Base-by-base conservation (phyloP, 768 basidiomycete species). In the Termitomyces bulborhizus region DNA sequence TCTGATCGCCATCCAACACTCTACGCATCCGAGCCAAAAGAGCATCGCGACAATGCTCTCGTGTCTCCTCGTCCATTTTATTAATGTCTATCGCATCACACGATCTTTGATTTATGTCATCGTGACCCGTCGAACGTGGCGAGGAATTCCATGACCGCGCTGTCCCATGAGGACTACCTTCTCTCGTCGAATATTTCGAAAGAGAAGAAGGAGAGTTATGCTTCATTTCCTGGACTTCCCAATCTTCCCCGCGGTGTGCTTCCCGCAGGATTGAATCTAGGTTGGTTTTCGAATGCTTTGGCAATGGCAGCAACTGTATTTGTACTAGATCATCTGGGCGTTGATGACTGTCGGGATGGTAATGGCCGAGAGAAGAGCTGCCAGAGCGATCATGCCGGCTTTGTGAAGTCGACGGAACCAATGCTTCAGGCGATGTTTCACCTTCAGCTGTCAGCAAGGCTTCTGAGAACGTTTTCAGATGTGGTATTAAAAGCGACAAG, bases 1-100 rank as follows among this genome's bases (percentile, higher is more conserved):
- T 27, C 36, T 48, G 49, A 18, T 58, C 48, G 27, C 54, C 57
- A 21, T 58, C 51, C 4, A 58, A 37, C 6, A 58, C 57, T 26
- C 34, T 55, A 29, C 51, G 54, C 57, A 58, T 58, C 27, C 34
- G 44, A 39, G 52, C 40, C 12, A 58, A 21, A 31, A 58, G 34
- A 26, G 40, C 54, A 39, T 51, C 57, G 15, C 41, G 54, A 7
- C 57, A 54, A n/a, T 39, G 47, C 24, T 55, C 39, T 18, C 57
- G 34, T 18, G 27, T 26, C 32, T 58, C 53, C 2, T 16, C 4
- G n/a, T 55, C 50, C 57, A 55, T 58, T 21, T 41, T 36, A 1
- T 46, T 21, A 18, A 55, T 31, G 18, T 53, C 46, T 0, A 44
- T 6, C 3, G 11, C 16, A 21, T 47, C 50, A 6, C 27, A n/a